phyloP scores from a whole-genome alignment of 2,329 filamentous ascomycete species.

The Tolypocladium ophioglossoides region DNA sequence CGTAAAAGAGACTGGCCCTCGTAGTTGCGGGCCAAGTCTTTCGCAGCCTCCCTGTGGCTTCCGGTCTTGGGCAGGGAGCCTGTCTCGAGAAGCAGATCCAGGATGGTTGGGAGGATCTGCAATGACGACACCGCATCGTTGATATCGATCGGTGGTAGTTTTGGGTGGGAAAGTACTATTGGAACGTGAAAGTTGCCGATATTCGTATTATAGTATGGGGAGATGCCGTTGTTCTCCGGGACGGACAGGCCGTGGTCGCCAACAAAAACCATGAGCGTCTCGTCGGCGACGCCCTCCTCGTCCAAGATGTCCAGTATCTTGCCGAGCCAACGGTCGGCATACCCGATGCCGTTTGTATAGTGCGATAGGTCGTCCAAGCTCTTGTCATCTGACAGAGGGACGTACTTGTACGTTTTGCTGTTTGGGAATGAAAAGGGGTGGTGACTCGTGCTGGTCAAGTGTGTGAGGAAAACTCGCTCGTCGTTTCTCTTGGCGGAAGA shows the following conservation, averaged over 20 bases:
- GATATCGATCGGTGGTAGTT: slow-evolving; percentile 20
- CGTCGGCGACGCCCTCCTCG: slow-evolving; percentile 18
- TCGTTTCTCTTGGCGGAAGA: slow-evolving; percentile 15
- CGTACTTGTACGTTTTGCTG: slow-evolving; percentile 14
- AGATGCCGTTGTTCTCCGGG: slow-evolving; percentile 19
- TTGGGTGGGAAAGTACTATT: slow-evolving; percentile 21
- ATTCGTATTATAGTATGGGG: slow-evolving; percentile 21
- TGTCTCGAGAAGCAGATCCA: slow-evolving; percentile 23
- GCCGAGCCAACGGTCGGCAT: slow-evolving; percentile 21
- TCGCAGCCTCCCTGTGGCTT: slow-evolving; percentile 12
- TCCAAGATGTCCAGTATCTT: slow-evolving; percentile 18
- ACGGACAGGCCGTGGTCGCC: slow-evolving; percentile 24
- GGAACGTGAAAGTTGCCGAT: slow-evolving; percentile 23
- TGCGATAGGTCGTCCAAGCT: slow-evolving; percentile 19
- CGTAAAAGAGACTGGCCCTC: slow-evolving; percentile 25
- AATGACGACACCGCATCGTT: slow-evolving; percentile 19
- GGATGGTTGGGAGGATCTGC: slow-evolving; percentile 22
- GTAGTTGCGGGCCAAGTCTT: slow-evolving; percentile 21
- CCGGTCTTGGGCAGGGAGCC: slow-evolving; percentile 17
- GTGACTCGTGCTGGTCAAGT: slow-evolving; percentile 25
- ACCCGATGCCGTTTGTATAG: slow-evolving; percentile 22
- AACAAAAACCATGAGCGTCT: slow-evolving; percentile 20
- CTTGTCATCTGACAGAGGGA: slow-evolving; percentile 13
- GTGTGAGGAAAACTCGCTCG: slow-evolving; percentile 22
- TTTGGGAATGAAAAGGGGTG: slow-evolving; percentile 22